Evolutionary conservation across 2,329 filamentous ascomycete genomes (phyloP).

Genomic region (Thelonectria olida): DNA sequence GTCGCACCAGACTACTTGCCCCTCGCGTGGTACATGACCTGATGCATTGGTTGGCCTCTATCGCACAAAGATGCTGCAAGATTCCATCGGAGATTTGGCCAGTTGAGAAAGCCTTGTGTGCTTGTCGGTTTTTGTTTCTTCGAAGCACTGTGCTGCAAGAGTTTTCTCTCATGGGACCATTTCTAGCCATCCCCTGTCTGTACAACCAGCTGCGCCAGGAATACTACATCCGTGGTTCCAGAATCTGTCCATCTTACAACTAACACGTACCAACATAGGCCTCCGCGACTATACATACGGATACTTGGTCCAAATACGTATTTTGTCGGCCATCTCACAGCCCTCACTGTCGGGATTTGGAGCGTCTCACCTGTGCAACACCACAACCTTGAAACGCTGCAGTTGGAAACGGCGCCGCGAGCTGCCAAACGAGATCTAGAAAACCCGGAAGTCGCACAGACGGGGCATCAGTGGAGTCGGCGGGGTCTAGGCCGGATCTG

Average conservation of each 20-base stretch:
- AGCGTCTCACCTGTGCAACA: slow-evolving; percentile 24
- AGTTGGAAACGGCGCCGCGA: slow-evolving; percentile 19
- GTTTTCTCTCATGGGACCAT: not conserved
- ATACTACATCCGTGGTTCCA: not conserved
- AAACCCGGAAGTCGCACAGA: slow-evolving; percentile 36
- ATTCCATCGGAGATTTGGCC: slow-evolving; percentile 14
- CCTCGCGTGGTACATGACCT: slow-evolving; percentile 1
- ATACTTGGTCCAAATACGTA: no score
- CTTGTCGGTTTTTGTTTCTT: not conserved
- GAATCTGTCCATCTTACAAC: not conserved
- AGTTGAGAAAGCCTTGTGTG: not conserved
- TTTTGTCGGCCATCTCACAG: slow-evolving; percentile 13
- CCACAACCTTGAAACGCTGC: slow-evolving; percentile 33
- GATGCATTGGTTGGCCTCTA: not conserved
- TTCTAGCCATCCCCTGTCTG: not conserved
- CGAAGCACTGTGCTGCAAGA: not conserved
- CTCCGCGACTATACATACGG: not conserved
- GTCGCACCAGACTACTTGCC: not conserved
- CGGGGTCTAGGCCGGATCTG: slow-evolving; percentile 23
- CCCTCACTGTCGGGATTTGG: slow-evolving; percentile 5
- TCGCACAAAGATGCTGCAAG: slow-evolving; percentile 25
- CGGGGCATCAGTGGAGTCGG: slow-evolving; percentile 25
- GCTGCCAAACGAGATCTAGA: slow-evolving; percentile 39
- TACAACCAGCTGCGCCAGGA: not conserved
- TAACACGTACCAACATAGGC: no score